Percentiles rank a stretch among this genome's conserved stretches.
Evolutionary conservation across 805 yeast genomes (phyloP).

Genomic region (Wickerhamiella slavikovae): DNA sequence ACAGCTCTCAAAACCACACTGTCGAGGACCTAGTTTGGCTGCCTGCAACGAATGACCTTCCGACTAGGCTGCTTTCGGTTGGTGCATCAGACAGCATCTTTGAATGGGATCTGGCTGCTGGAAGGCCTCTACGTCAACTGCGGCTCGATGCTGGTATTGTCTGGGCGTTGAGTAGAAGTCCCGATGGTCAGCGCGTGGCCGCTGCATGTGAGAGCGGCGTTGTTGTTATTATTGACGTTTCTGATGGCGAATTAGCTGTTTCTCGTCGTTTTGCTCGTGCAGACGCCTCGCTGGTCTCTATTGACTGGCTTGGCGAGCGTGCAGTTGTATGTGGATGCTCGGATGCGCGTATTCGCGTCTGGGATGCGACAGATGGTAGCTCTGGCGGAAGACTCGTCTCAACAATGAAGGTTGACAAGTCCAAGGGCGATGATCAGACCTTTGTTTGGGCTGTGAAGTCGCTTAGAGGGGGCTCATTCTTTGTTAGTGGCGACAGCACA

Average conservation of each 20-base stretch:
- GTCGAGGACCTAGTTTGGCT: constrained; percentile 84
- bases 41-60: constrained; percentile 18
- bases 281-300: constrained; percentile 54
- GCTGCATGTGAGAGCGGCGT: constrained; percentile 94
- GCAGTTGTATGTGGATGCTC: constrained; percentile 82
- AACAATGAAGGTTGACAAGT: constrained; percentile 81
- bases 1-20: constrained; percentile 67
- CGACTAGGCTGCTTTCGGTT: constrained; percentile 63
- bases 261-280: constrained; percentile 39
- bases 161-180: constrained; percentile 66
- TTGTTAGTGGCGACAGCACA: constrained; percentile 93
- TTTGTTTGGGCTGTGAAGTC: constrained; percentile 73
- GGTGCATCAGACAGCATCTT: constrained; percentile 85
- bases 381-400: constrained; percentile 44
- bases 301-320: constrained; percentile 53
- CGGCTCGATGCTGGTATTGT: constrained; percentile 87
- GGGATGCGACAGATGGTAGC: constrained; percentile 33
- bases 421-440: constrained; percentile 57
- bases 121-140: constrained; percentile 49
- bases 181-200: constrained; percentile 42
- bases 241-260: constrained; percentile 68
- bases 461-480: constrained; percentile 41
- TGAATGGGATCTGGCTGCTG: constrained; percentile 73
- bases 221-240: constrained; percentile 62
- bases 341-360: constrained; percentile 75